Evolutionary conservation across 768 basidiomycete genomes (phyloP).

Genomic region (Hydnomerulius pinastri): DNA sequence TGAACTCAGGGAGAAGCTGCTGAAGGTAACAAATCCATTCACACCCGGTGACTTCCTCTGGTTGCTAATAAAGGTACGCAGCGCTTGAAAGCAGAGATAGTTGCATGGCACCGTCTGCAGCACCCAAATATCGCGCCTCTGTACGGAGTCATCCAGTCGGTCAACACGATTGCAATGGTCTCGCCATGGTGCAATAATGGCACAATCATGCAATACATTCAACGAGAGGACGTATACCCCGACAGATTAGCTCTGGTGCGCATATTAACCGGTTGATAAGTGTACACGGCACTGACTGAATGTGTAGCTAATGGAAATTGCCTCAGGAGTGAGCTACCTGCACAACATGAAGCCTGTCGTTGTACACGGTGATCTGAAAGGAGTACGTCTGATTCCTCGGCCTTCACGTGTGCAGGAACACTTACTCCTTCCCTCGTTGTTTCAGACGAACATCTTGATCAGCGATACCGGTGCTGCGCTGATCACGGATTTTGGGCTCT

Average conservation of each 20-base stretch:
- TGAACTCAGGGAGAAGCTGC: conserved; percentile 51
- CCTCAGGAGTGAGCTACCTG: conserved; percentile 57
- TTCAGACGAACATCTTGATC: conserved; percentile 58
- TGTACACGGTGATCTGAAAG: conserved; percentile 64
- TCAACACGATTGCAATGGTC: conserved; percentile 59
- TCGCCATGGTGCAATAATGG: conserved; percentile 67
- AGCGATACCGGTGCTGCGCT: conserved; percentile 52
- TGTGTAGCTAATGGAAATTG: conserved; percentile 51
- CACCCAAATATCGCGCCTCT: conserved; percentile 58
- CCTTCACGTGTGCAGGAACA: background rate
- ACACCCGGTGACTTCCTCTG: background rate
- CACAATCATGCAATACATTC: conserved; percentile 52
- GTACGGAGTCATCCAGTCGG: conserved; percentile 54
- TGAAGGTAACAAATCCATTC: conserved; percentile 39
- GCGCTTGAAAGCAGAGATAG: conserved; percentile 58
- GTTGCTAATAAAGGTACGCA: too few species aligned
- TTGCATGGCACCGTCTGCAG: conserved; percentile 58
- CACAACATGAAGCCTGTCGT: conserved; percentile 56
- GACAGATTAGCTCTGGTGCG: conserved; percentile 52
- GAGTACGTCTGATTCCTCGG: conserved; percentile 38
- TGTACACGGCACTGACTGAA: background rate
- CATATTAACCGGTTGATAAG: background rate
- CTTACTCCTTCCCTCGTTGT: background rate
- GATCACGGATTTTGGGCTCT: conserved; percentile 65
- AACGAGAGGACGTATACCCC: conserved; percentile 37